A percentile compares a stretch with the other conserved stretches of the same genome.
phyloP scores from a whole-genome alignment of 345 rosid species.

The Diplotaxis tenuifolia region DNA sequence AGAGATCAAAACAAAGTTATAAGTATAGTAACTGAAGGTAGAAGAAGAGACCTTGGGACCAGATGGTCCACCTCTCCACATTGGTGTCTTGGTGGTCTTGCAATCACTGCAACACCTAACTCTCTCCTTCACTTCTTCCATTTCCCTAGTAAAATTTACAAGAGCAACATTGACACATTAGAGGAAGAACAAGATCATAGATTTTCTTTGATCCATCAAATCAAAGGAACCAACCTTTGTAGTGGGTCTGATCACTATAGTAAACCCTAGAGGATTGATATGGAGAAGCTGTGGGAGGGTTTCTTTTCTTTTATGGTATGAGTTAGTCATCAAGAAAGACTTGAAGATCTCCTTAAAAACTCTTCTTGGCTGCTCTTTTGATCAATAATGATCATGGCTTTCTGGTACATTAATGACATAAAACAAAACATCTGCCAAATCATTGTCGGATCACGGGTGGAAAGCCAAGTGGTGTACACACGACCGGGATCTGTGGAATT shows the following conservation, averaged over 20 bases:
- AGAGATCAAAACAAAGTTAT: not conserved
- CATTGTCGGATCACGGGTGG: constrained; percentile 23
- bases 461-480: constrained; percentile 44
- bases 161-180: not conserved
- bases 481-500: constrained; percentile 4
- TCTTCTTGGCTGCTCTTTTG: not conserved
- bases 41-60: constrained; percentile 74
- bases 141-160: constrained; percentile 22
- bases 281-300: not conserved
- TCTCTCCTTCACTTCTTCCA: constrained; percentile 37
- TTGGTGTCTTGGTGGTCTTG: constrained; percentile 76
- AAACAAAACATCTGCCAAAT: constrained; percentile 44
- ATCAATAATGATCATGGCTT: constrained; percentile 18
- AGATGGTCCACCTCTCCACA: constrained; percentile 90
- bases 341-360: not conserved
- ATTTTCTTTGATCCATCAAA: not conserved
- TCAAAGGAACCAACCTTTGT: constrained; percentile 18
- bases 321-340: constrained; percentile 11
- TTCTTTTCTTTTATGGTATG: not conserved
- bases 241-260: not conserved
- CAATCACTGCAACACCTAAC: constrained; percentile 63
- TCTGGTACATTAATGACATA: not conserved
- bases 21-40: not conserved
- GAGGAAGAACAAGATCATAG: not conserved
- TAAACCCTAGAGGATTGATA: not conserved